Conservation (phyloP, 345 rosid species). For the Microcos paniculata region DNA sequence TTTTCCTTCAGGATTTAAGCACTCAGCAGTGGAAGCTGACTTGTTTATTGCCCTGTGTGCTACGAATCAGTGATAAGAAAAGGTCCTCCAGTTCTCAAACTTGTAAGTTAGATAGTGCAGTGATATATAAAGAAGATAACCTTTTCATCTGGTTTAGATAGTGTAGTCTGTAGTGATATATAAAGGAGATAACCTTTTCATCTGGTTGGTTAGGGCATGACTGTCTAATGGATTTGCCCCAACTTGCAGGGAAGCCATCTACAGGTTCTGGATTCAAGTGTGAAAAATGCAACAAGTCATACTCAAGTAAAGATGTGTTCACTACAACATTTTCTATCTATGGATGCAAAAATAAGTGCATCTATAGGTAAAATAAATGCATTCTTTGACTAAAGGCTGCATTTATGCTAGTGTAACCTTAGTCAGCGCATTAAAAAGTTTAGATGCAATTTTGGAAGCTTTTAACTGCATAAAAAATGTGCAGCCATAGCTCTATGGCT, state of each 20-base stretch:
- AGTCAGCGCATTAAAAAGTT: too few species aligned
- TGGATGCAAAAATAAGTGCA: too few species aligned
- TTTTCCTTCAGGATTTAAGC: slow-evolving; percentile 37
- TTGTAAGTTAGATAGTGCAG: slow-evolving; percentile 56
- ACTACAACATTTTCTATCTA: too few species aligned
- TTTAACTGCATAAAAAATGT: too few species aligned
- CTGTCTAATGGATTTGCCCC: background rate
- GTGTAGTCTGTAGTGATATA: too few species aligned
- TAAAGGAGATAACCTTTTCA: background rate
- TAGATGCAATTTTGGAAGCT: too few species aligned
- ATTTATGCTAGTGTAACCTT: too few species aligned
- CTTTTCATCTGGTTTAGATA: too few species aligned
- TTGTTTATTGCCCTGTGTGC: slow-evolving; percentile 80
- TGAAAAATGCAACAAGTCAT: slow-evolving; percentile 68
- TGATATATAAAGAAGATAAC: too few species aligned
- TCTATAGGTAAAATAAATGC: too few species aligned
- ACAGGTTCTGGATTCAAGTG: slow-evolving; percentile 93
- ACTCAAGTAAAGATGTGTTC: slow-evolving; percentile 82
- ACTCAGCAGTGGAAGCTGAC: slow-evolving; percentile 43
- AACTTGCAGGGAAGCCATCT: slow-evolving; percentile 73
- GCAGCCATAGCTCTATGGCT: too few species aligned
- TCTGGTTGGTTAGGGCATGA: background rate
- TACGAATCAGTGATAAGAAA: slow-evolving; percentile 80
- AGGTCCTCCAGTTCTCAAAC: slow-evolving; percentile 89
- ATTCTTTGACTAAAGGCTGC: too few species aligned